Percentiles rank a stretch among this genome's conserved stretches.
Conservation (phyloP, 495 filamentous ascomycete species). For the Daldinia loculata region DNA sequence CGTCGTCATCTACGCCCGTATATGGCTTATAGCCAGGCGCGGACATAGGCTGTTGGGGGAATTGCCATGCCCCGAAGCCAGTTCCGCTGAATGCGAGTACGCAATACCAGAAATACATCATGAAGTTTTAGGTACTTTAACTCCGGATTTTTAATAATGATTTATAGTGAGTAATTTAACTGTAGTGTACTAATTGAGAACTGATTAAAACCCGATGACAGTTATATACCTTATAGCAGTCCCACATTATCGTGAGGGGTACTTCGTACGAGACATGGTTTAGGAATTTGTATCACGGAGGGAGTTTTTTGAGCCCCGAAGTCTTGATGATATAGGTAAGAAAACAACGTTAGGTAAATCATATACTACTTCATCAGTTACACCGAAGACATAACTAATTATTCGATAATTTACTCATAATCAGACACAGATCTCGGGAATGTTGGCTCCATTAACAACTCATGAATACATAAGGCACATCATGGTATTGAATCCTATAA, state of each 20-base stretch:
- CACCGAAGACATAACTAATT: too few relatives aligned
- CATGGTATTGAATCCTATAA: background rate
- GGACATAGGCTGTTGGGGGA: slow-evolving; percentile 25
- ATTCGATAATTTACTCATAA: too few relatives aligned
- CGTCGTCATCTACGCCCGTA: slow-evolving; percentile 29
- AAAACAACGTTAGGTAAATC: too few relatives aligned
- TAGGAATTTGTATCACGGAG: too few relatives aligned
- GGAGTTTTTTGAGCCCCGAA: too few relatives aligned
- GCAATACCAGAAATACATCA: slow-evolving; percentile 11
- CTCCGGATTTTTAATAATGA: too few relatives aligned
- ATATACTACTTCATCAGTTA: too few relatives aligned
- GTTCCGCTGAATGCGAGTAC: slow-evolving; percentile 10
- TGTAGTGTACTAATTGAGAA: background rate
- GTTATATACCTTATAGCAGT: background rate
- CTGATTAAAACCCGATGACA: background rate
- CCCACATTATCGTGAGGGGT: background rate
- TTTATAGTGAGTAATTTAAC: too few relatives aligned
- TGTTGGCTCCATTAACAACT: too few relatives aligned
- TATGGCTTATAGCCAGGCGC: slow-evolving; percentile 21
- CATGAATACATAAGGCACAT: too few relatives aligned
- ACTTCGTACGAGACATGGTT: background rate
- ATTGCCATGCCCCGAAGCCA: slow-evolving; percentile 30
- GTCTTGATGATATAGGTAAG: too few relatives aligned
- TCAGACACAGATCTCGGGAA: too few relatives aligned
- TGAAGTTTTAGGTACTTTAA: background rate